Evolutionary conservation across 495 filamentous ascomycete genomes (phyloP).

Genomic region (Penicillium crystallinum): DNA sequence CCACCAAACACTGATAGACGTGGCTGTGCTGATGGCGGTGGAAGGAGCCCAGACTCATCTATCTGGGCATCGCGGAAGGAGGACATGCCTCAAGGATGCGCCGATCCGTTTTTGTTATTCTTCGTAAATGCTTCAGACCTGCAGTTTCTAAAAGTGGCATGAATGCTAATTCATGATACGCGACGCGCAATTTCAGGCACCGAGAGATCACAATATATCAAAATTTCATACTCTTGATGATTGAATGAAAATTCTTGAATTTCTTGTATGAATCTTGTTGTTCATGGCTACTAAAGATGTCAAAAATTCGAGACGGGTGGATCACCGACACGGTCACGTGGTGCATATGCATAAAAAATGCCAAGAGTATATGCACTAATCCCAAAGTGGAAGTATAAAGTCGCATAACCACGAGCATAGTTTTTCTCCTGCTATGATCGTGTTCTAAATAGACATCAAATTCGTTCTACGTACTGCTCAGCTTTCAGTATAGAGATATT

Average conservation of each 20-base stretch:
- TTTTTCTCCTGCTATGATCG: too few species aligned
- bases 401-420: too few species aligned
- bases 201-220: not conserved
- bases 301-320: conserved; percentile 8
- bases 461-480: too few species aligned
- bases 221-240: not conserved
- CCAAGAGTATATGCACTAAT: not conserved
- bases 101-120: not conserved
- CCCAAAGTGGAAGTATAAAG: not conserved
- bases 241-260: not conserved
- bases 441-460: too few species aligned
- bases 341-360: not conserved
- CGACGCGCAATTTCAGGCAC: too few species aligned
- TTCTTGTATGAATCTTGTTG: not conserved
- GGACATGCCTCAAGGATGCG: conserved; percentile 31
- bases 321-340: not conserved
- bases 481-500: too few species aligned
- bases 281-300: not conserved
- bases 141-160: not conserved
- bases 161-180: not conserved
- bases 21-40: conserved; percentile 35
- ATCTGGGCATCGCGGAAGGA: conserved; percentile 19
- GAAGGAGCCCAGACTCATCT: conserved; percentile 20
- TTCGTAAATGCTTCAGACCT: not conserved
- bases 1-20: conserved; percentile 36